These are phyloP conservation scores for Helotiales sp. DNA, from an alignment of 2,329 filamentous ascomycete species.

Conservation along the genomic window DNA sequence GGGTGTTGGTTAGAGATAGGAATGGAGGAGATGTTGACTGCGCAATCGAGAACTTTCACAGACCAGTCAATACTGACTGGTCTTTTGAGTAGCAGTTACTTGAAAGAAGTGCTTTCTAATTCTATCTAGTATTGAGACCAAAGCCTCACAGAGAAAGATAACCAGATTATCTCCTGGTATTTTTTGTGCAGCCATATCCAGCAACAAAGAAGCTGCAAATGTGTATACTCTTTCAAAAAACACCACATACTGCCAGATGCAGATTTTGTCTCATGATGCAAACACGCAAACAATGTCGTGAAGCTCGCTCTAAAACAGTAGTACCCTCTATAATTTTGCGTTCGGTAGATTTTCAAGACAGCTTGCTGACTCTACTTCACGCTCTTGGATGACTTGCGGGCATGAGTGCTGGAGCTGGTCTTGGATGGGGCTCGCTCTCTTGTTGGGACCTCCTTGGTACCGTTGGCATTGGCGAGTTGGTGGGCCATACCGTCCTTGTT, in stretches of 20 bases:
- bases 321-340: background rate
- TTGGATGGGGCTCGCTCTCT: constrained; percentile 37
- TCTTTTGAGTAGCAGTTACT: background rate
- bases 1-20: too few relatives aligned
- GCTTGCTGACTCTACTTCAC: constrained; percentile 32
- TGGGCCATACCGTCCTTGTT: constrained; percentile 32
- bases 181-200: background rate
- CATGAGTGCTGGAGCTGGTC: constrained; percentile 35
- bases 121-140: background rate
- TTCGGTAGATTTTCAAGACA: background rate
- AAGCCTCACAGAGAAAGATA: background rate
- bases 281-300: background rate
- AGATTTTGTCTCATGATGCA: background rate
- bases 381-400: constrained; percentile 38
- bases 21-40: too few relatives aligned
- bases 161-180: background rate
- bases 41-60: background rate
- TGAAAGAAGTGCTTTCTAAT: background rate
- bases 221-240: background rate
- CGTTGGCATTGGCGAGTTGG: constrained; percentile 20
- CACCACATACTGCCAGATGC: background rate
- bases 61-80: background rate
- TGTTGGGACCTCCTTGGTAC: constrained; percentile 24
- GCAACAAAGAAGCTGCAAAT: background rate
- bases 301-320: background rate